Base-by-base conservation (phyloP, 2,329 filamentous ascomycete genomes). In the Xylaria multiplex region DNA sequence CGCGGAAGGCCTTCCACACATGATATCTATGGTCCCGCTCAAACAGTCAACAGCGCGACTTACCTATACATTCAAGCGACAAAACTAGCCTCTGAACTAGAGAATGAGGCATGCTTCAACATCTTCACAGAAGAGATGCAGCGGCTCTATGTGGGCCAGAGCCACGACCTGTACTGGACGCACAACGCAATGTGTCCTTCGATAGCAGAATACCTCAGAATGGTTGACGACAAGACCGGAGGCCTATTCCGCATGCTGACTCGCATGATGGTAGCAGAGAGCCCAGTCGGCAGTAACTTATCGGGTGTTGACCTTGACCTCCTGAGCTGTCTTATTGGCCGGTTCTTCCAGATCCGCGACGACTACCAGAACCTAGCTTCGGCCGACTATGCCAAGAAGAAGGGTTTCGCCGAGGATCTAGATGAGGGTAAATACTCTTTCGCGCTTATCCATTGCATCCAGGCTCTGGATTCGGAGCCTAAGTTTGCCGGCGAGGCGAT, bases 391-490 rank as follows among this genome's bases (percentile, higher is more conserved):
- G 55, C 62, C n/a, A 22, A 60, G 35, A 42, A 65, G 49, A 68
- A 68, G 45, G 66, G 66, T 11, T 68, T 68, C 43, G 49, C 49
- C n/a, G 66, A 68, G 52, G 66, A 68, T 43, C 43, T 68, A 6
- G 62, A 59, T 49, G 66, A 68, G 42, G 62, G 62, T 22, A 68
- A 68, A 37, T 42, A 59, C 55, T 65, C 62, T 16, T 59, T 68
- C 32, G 42, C 62, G 2, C 53, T 68, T 13, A 65, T 68, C 48
- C 62, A 68, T 54, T 57, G 54, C 54, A 57, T 57, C 54, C 54
- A 59, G 46, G 13, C 58, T 46, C 40, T 60, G 16, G 52, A 60
- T 24, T 60, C 58, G 16, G 22, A 62, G 24, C 50, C 50, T 7
- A 62, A 62, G 32, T n/a, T 62, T 13, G 59, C 49, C 14, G 42